Evolutionary conservation across 2,329 filamentous ascomycete genomes (phyloP).

Genomic region (Ceratocystiopsis sp.): DNA sequence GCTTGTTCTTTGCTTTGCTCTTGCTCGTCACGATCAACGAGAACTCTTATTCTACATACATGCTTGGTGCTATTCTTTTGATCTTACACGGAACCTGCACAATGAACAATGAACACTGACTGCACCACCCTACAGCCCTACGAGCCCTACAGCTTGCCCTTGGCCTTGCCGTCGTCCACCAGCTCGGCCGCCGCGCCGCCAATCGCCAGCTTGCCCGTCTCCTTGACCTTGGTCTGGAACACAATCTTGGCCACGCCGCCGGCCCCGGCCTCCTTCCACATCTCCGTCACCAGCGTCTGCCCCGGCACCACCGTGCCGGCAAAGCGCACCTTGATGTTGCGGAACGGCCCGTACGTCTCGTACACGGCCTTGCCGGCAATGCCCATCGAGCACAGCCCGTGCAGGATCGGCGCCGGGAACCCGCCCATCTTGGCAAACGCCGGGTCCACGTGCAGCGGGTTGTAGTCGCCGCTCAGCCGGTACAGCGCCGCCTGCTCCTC

Average conservation of each 20-base stretch:
- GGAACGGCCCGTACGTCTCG: slow-evolving; percentile 64
- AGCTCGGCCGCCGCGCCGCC: slow-evolving; percentile 67
- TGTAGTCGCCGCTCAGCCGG: slow-evolving; percentile 83
- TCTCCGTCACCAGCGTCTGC: slow-evolving; percentile 81
- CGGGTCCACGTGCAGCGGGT: slow-evolving; percentile 92
- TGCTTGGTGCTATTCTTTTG: too few relatives aligned
- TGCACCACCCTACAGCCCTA: background rate
- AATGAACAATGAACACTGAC: too few relatives aligned
- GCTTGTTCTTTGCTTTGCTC: background rate
- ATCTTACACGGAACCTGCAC: background rate
- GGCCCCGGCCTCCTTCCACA: slow-evolving; percentile 82
- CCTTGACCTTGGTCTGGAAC: slow-evolving; percentile 79
- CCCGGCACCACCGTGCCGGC: slow-evolving; percentile 72
- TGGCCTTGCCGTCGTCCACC: slow-evolving; percentile 11
- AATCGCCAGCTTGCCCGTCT: slow-evolving; percentile 83
- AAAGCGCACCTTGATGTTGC: slow-evolving; percentile 87
- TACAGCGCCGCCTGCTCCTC: slow-evolving; percentile 90
- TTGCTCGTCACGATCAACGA: background rate
- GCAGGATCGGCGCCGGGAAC: slow-evolving; percentile 85
- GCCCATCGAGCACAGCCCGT: slow-evolving; percentile 93
- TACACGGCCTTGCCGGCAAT: slow-evolving; percentile 82
- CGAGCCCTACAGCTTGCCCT: slow-evolving; percentile 16
- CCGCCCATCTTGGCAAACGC: slow-evolving; percentile 87
- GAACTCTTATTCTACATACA: background rate
- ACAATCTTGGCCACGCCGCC: slow-evolving; percentile 39